Evolutionary conservation across 352 stramenopile genomes (phyloP).

Genomic region (Nothophytophthora sp.): DNA sequence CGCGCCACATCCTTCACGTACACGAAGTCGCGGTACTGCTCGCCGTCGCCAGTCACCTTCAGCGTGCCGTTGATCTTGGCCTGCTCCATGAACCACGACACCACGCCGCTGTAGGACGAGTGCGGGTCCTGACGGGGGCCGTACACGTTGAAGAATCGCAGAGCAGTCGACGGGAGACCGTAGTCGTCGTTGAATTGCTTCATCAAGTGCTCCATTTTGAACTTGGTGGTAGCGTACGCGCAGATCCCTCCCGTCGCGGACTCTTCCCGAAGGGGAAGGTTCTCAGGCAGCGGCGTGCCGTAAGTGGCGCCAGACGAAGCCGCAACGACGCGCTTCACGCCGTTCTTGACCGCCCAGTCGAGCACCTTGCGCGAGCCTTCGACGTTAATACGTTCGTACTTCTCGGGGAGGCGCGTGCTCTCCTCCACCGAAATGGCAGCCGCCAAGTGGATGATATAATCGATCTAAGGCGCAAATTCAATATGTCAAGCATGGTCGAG

Average conservation of each 20-base stretch:
- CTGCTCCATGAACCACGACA: slow-evolving; percentile 89
- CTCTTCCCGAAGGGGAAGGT: slow-evolving; percentile 74
- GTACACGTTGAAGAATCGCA: slow-evolving; percentile 89
- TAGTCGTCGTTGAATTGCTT: slow-evolving; percentile 64
- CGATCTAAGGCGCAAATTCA: slow-evolving; percentile 38
- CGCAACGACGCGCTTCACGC: slow-evolving; percentile 78
- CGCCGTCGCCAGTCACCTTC: slow-evolving; percentile 75
- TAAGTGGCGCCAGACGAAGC: slow-evolving; percentile 83
- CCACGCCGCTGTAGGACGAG: slow-evolving; percentile 83
- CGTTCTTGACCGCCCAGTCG: slow-evolving; percentile 73
- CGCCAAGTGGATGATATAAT: slow-evolving; percentile 84
- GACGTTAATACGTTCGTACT: slow-evolving; percentile 87
- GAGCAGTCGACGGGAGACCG: slow-evolving; percentile 70
- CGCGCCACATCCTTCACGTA: slow-evolving; percentile 86
- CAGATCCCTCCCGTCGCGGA: slow-evolving; percentile 78
- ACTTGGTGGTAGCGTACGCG: slow-evolving; percentile 83
- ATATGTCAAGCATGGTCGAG: background rate
- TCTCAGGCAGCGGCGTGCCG: slow-evolving; percentile 59
- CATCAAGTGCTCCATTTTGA: slow-evolving; percentile 86
- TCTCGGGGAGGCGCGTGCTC: slow-evolving; percentile 81
- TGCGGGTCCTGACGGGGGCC: slow-evolving; percentile 79
- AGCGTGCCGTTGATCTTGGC: slow-evolving; percentile 81
- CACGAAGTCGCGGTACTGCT: slow-evolving; percentile 87
- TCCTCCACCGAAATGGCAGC: slow-evolving; percentile 87
- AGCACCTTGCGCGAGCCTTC: slow-evolving; percentile 83